A percentile compares a stretch with the other conserved stretches of the same genome.
Evolutionary conservation across 768 basidiomycete species (phyloP).

Genomic region (Boletus subcaerulescens): DNA sequence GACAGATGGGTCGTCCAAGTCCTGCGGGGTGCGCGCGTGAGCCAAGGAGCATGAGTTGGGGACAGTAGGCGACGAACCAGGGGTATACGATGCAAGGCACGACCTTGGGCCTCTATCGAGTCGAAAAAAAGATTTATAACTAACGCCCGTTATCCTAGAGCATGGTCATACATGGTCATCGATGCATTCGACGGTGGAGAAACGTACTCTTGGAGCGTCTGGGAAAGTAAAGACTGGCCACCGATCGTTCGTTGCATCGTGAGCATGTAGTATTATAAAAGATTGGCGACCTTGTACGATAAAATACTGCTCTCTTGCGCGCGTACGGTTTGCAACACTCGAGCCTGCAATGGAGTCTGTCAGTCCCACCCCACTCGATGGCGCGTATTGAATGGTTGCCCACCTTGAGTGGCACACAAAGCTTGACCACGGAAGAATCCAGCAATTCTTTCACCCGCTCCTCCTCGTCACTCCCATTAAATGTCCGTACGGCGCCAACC

Average conservation of each 20-base stretch:
- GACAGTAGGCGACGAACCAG: slow-evolving; percentile 42
- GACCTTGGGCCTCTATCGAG: slow-evolving; percentile 80
- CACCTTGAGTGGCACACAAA: slow-evolving; percentile 89
- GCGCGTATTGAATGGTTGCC: neutral
- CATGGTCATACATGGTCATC: neutral
- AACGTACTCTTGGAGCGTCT: slow-evolving; percentile 74
- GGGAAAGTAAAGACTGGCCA: slow-evolving; percentile 70
- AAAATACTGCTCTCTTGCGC: slow-evolving; percentile 93
- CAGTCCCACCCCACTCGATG: neutral
- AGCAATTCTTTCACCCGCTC: slow-evolving; percentile 77
- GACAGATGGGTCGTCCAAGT: slow-evolving; percentile 64
- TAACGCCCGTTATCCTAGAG: slow-evolving; percentile 70
- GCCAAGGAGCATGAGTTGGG: neutral
- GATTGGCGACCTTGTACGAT: slow-evolving; percentile 88
- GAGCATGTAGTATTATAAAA: slow-evolving; percentile 91
- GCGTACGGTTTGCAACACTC: slow-evolving; percentile 90
- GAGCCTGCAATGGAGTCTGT: slow-evolving; percentile 44
- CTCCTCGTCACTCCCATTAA: slow-evolving; percentile 61
- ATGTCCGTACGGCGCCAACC: slow-evolving; percentile 69
- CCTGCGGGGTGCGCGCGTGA: slow-evolving; percentile 35
- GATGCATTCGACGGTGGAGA: too few species aligned
- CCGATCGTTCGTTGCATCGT: slow-evolving; percentile 95
- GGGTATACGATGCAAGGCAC: slow-evolving; percentile 51
- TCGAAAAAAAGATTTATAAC: slow-evolving; percentile 85
- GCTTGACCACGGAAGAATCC: slow-evolving; percentile 79